Evolutionary conservation across 805 yeast species (phyloP), one percentile per base, ranked within the genome.

Genomic region (Jamesozyma piceae): DNA sequence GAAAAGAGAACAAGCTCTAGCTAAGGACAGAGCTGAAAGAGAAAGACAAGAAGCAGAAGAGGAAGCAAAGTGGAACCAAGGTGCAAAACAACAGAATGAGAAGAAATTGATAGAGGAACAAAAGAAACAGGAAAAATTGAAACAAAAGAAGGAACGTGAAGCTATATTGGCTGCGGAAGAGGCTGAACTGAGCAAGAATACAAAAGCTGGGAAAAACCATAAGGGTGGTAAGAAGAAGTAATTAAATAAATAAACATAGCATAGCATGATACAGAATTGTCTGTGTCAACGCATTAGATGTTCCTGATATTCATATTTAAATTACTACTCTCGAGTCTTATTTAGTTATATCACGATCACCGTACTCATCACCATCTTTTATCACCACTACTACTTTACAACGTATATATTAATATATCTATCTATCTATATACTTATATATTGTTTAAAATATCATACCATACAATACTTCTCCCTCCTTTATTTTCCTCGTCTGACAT

Each of bases 41-140:
- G 55, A 45, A n/a, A 46, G 41, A 31, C 28, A 35, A 19, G 67
- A 62, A 38, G 60, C 59, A 14, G 60, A 50, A 37, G 67, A 63
- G 39, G 63, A 64, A 14, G 38, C 50, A 13, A 61, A 58, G 38
- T 63, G 67, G 67, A 56, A 53, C 14, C 47, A 54, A 32, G 67
- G 67, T 9, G 44, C 65, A 8, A 50, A 45, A 17, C 50, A 50
- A 37, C 49, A 49, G 2, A 56, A 42, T 37, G 41, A 50, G 22
- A 61, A 55, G 46, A 60, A 58, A 41, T 21, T 43, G 33, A 38
- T 45, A n/a, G 67, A 63, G 33, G 62, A 60, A 33, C 55, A 54
- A 38, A 61, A 61, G 46, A 54, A 42, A 35, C 54, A 49, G 35
- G 65, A 56, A 33, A 63, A 57, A 39, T 35, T 51, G 30, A 51